Conservation (phyloP, 2,329 filamentous ascomycete species). For the Aphanoascus verrucosus region DNA sequence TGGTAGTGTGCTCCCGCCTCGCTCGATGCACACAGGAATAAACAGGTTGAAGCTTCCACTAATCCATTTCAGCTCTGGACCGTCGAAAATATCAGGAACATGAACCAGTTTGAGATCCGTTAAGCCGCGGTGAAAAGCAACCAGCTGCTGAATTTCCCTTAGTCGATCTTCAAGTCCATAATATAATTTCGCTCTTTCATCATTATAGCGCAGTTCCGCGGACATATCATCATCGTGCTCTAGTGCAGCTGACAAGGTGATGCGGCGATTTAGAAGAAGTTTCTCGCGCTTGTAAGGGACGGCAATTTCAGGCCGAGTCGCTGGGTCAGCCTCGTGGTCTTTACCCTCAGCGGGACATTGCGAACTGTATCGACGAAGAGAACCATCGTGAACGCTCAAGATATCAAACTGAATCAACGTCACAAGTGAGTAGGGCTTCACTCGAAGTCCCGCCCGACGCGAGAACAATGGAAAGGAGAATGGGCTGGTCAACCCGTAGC, state of each 20-base stretch:
- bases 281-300: background rate
- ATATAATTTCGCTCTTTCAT: constrained; percentile 9
- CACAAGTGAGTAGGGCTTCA: no score
- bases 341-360: no score
- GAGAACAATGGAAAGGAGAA: no score
- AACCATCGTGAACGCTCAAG: background rate
- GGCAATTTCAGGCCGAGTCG: background rate
- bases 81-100: background rate
- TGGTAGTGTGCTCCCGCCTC: constrained; percentile 2
- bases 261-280: constrained; percentile 5
- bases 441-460: no score
- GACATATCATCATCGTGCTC: constrained; percentile 13
- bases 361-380: background rate
- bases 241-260: constrained; percentile 10
- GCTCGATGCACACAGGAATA: constrained; percentile 14
- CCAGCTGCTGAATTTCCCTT: constrained; percentile 11
- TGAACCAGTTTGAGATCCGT: background rate
- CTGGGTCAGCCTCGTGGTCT: background rate
- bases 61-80: constrained; percentile 7
- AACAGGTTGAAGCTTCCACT: constrained; percentile 16
- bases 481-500: no score
- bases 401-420: no score
- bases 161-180: constrained; percentile 5
- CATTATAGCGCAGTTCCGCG: constrained; percentile 6
- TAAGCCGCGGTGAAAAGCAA: constrained; percentile 15